phyloP scores from a whole-genome alignment of 2,329 filamentous ascomycete genomes.

The Fusarium globosum region DNA sequence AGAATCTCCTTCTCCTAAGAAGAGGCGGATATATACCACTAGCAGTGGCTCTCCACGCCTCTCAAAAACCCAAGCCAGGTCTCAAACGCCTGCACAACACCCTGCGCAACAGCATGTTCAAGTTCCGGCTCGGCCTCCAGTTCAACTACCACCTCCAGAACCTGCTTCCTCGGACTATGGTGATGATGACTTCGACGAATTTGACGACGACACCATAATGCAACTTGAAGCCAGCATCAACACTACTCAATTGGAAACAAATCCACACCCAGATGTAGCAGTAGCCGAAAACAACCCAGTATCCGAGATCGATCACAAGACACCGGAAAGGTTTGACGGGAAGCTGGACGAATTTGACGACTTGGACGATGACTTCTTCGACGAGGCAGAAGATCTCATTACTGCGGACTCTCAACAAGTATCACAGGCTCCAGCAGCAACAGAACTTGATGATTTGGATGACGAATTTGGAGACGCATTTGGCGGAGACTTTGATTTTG shows the following conservation, averaged over 20 bases:
- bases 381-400: constrained; percentile 54
- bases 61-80: constrained; percentile 21
- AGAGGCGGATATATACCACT: constrained; percentile 46
- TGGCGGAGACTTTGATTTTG: constrained; percentile 82
- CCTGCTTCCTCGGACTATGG: constrained; percentile 61
- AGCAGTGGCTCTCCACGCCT: constrained; percentile 40
- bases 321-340: constrained; percentile 70
- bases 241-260: constrained; percentile 43
- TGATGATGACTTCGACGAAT: constrained; percentile 68
- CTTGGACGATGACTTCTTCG: constrained; percentile 70
- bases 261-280: constrained; percentile 5
- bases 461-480: constrained; percentile 57
- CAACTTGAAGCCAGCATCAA: constrained; percentile 61
- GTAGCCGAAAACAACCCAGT: neutral
- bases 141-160: neutral
- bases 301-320: constrained; percentile 70
- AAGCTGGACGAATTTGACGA: constrained; percentile 71
- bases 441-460: constrained; percentile 25
- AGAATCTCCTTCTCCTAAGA: constrained; percentile 59
- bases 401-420: constrained; percentile 37
- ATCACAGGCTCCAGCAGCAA: constrained; percentile 13
- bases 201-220: constrained; percentile 70
- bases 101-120: neutral
- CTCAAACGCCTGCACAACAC: constrained; percentile 1
- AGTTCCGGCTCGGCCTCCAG: neutral